Evolutionary conservation across 345 rosid genomes (phyloP), one percentile per base, ranked within the genome.

Genomic region (Nasturtium officinale): DNA sequence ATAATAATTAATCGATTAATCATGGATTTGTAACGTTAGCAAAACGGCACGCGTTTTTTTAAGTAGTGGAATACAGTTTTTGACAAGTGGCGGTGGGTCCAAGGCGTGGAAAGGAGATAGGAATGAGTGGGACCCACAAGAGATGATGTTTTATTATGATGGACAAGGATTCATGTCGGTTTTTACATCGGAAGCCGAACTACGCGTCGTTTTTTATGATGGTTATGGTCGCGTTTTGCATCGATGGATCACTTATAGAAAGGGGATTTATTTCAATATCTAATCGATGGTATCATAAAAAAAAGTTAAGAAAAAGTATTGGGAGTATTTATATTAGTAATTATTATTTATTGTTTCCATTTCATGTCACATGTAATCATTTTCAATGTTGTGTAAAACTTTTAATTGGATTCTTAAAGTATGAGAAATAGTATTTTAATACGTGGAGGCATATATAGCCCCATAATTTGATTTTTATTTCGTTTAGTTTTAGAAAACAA

Each of bases 1-100:
- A 40, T 18, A 13, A 15, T 33, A 7, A 33, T 25, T 48, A n/a
- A 46, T 54, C 7, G 9, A 23, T 54, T 45, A 33, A 16, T 52
- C 35, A 29, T 26, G 65, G 32, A 18, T 61, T 8, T 13, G 56
- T 67, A 74, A 58, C 28, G 69, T 69, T 9, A 50, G 2, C 37
- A 33, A 58, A 21, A 38, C 29, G 63, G 46, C 16, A 53, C 43
- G 61, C 53, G 5, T 59, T 33, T 33, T 46, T 15, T 55, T 5
- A 9, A 17, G 64, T 77, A 90, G 94, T 46, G 58, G 78, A 1
- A 80, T 88, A 52, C 91, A 88, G 7, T 88, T 75, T 72, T 45
- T 88, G 62, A 90, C 94, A n/a, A 88, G 94, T 57, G 97, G 97
- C 28, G 97, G 86, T 6, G 94, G 94, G 1, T 90, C 97, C 9